Evolutionary conservation across 768 basidiomycete species (phyloP).

Genomic region (Russula sp.): DNA sequence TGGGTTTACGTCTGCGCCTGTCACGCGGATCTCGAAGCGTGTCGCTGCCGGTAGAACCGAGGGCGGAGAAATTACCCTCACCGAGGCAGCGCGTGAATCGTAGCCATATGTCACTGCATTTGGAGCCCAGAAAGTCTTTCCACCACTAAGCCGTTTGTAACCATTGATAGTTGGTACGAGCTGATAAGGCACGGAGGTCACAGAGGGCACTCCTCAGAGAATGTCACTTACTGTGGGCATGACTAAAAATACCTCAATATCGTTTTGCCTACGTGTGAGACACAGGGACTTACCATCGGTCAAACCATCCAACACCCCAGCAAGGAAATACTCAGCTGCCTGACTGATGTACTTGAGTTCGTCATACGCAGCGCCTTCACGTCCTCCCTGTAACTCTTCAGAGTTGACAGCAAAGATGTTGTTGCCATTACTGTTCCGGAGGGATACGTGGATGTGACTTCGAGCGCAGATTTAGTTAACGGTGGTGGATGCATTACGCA

Average conservation of each 20-base stretch:
- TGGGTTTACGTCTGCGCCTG: conserved; percentile 96
- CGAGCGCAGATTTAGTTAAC: background rate
- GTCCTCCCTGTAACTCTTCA: conserved; percentile 51
- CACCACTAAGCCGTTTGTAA: conserved; percentile 93
- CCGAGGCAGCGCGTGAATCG: conserved; percentile 87
- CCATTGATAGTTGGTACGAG: conserved; percentile 90
- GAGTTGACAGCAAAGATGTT: conserved; percentile 77
- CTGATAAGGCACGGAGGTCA: conserved; percentile 30
- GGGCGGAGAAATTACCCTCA: conserved; percentile 90
- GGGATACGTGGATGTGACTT: conserved; percentile 88
- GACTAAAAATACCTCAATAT: conserved; percentile 9
- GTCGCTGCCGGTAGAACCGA: conserved; percentile 76
- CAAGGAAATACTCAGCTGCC: conserved; percentile 88
- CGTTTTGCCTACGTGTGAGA: background rate
- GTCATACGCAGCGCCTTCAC: conserved; percentile 62
- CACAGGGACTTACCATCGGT: conserved; percentile 59
- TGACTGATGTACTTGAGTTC: conserved; percentile 83
- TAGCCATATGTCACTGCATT: conserved; percentile 93
- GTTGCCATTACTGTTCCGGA: conserved; percentile 56
- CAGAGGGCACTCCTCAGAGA: background rate
- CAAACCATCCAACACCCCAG: conserved; percentile 83
- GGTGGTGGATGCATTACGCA: background rate
- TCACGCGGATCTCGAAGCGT: conserved; percentile 87
- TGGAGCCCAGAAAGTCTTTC: conserved; percentile 92
- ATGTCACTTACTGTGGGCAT: conserved; percentile 16